Evolutionary conservation across 2,329 filamentous ascomycete species (phyloP).

Genomic region (Claviceps fusiformis): DNA sequence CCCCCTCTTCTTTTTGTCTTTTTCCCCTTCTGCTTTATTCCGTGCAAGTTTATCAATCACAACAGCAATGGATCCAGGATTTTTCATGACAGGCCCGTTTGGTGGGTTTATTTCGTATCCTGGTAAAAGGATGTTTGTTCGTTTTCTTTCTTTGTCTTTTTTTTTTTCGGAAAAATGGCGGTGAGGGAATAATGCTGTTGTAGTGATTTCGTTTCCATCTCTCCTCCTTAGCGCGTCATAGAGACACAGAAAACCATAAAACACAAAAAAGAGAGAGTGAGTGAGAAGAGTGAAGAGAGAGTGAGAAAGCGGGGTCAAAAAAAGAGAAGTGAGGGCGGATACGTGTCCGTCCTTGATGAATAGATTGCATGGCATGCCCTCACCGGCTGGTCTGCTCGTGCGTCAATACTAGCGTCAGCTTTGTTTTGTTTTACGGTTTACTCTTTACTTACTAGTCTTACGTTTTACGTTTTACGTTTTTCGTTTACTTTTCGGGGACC

Average conservation of each 20-base stretch:
- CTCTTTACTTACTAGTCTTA: neutral
- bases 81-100: neutral
- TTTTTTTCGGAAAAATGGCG: no score
- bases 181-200: no score
- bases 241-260: neutral
- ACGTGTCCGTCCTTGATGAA: neutral
- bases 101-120: neutral
- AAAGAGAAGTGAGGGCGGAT: neutral
- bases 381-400: neutral
- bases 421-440: neutral
- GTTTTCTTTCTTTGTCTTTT: neutral
- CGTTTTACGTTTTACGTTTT: no score
- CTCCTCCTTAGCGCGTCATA: neutral
- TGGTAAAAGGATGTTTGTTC: neutral
- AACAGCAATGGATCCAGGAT: neutral
- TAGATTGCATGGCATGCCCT: neutral
- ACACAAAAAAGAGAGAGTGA: neutral
- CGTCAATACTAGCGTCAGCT: neutral
- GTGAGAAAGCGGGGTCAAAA: no score
- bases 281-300: neutral
- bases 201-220: neutral
- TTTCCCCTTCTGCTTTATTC: neutral
- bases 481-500: no score
- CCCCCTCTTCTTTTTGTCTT: neutral
- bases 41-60: neutral